Evolutionary conservation across 192 early-diverging fungal species (phyloP).

Genomic region (Geosiphon pyriformis): DNA sequence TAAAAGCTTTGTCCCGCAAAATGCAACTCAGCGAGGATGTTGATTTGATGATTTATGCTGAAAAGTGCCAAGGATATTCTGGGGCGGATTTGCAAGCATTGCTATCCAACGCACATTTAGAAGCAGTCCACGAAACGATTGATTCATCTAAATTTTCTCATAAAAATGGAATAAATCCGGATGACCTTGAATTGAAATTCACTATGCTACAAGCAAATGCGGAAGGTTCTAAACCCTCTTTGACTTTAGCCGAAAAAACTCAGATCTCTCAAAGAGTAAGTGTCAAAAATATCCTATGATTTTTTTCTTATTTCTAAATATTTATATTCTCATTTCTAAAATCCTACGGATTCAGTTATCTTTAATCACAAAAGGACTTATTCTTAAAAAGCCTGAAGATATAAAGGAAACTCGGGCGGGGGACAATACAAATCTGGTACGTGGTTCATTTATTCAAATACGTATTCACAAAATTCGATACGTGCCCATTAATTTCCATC

Average conservation of each 20-base stretch:
- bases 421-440: too few species aligned
- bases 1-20: conserved; percentile 66
- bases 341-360: conserved; percentile 24
- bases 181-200: conserved; percentile 36
- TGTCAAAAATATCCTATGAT: not conserved
- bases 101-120: conserved; percentile 87
- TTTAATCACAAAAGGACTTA: conserved; percentile 36
- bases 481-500: too few species aligned
- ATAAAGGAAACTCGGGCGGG: not conserved
- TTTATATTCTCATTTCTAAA: not conserved
- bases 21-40: conserved; percentile 58
- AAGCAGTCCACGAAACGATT: conserved; percentile 74
- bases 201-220: conserved; percentile 31
- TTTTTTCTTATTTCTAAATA: not conserved
- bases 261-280: conserved; percentile 51
- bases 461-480: too few species aligned
- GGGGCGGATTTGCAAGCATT: conserved; percentile 96
- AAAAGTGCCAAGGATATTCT: conserved; percentile 66
- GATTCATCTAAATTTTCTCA: conserved; percentile 41
- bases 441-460: too few species aligned
- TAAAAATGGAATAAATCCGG: conserved; percentile 32
- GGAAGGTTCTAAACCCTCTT: conserved; percentile 30
- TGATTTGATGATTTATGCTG: conserved; percentile 59
- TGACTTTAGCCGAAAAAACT: conserved; percentile 47
- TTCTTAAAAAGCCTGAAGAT: conserved; percentile 16